Conservation (phyloP, 192 early-diverging fungal genomes). For the Phlyctochytrium planicorne region DNA sequence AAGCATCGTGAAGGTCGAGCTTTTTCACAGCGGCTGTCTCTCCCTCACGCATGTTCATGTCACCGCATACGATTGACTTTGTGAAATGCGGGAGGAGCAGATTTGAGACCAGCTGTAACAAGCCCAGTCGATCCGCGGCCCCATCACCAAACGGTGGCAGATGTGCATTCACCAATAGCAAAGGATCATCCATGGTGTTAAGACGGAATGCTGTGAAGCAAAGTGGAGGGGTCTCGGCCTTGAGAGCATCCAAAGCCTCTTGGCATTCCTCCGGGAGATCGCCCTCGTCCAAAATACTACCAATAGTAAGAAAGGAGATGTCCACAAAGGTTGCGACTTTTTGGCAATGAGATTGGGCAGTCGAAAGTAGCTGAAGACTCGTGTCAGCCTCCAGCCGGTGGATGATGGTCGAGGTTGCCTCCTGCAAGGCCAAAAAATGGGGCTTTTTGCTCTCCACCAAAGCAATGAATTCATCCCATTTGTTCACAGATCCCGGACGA, state of each 20-base stretch:
- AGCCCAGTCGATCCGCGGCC: background rate
- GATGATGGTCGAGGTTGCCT: background rate
- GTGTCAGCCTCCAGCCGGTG: background rate
- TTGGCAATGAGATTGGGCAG: background rate
- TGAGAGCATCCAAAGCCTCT: background rate
- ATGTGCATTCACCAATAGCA: background rate
- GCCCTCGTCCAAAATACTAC: background rate
- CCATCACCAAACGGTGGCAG: background rate
- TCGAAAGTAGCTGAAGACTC: background rate
- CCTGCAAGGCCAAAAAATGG: background rate
- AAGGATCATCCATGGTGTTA: background rate
- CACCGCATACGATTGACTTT: background rate
- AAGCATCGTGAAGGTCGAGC: background rate
- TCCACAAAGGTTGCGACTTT: background rate
- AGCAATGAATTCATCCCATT: background rate
- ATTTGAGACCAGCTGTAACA: background rate
- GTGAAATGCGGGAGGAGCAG: background rate
- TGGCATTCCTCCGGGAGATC: background rate
- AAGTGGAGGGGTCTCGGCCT: background rate
- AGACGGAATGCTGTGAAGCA: background rate
- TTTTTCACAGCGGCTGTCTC: background rate
- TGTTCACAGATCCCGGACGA: background rate
- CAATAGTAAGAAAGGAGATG: background rate
- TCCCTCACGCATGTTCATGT: background rate
- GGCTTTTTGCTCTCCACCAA: background rate